phyloP scores from a whole-genome alignment of 2,329 filamentous ascomycete genomes.

The Verticillium klebahnii region DNA sequence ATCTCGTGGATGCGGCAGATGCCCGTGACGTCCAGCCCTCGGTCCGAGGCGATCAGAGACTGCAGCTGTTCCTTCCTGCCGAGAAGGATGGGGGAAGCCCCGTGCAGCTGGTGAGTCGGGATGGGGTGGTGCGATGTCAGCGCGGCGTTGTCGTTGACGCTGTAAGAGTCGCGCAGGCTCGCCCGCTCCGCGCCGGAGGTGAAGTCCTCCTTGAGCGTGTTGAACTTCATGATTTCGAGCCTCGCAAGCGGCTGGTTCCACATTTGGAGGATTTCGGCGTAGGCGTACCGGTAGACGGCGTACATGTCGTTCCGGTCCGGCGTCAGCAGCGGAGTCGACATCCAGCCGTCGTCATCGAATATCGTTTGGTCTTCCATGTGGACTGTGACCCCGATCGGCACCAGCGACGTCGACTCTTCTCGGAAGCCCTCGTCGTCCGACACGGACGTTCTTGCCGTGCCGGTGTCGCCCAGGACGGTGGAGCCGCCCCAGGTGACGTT shows the following conservation, averaged over 20 bases:
- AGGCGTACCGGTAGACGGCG: slow-evolving; percentile 58
- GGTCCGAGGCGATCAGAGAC: slow-evolving; percentile 44
- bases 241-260: slow-evolving; percentile 60
- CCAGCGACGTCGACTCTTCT: slow-evolving; percentile 40
- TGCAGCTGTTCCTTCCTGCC: slow-evolving; percentile 51
- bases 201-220: slow-evolving; percentile 50
- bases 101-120: slow-evolving; percentile 23
- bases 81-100: slow-evolving; percentile 48
- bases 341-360: slow-evolving; percentile 66
- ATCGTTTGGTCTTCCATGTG: slow-evolving; percentile 57
- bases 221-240: slow-evolving; percentile 67
- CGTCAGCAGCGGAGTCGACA: slow-evolving; percentile 54
- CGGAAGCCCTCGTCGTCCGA: slow-evolving; percentile 48
- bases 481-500: slow-evolving; percentile 48
- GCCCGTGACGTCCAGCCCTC: slow-evolving; percentile 58
- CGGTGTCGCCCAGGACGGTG: slow-evolving; percentile 39
- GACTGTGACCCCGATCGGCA: slow-evolving; percentile 48
- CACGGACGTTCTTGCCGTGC: slow-evolving; percentile 43
- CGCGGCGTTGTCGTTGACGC: slow-evolving; percentile 28
- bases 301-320: slow-evolving; percentile 43
- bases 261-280: slow-evolving; percentile 65
- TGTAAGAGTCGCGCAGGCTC: slow-evolving; percentile 30
- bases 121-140: slow-evolving; percentile 5
- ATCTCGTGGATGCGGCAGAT: slow-evolving; percentile 59
- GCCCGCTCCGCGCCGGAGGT: slow-evolving; percentile 20